phyloP scores from a whole-genome alignment of 1,284 basidiomycete species.

The Malassezia furfur region DNA sequence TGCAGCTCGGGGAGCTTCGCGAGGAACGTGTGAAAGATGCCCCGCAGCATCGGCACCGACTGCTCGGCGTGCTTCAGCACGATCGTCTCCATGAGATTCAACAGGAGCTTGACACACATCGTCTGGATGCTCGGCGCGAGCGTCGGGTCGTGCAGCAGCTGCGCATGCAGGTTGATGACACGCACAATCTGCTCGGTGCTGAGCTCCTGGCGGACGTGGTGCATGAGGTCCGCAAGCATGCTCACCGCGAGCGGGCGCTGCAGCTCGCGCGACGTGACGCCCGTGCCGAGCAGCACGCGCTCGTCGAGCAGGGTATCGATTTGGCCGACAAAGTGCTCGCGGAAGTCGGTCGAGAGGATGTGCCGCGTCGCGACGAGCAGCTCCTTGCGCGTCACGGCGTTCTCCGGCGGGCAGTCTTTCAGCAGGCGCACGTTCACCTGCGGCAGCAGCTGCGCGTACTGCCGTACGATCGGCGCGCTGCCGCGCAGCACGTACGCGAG shows the following conservation, averaged over 20 bases:
- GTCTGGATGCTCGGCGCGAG: conserved; percentile 74
- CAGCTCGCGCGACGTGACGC: conserved; percentile 68
- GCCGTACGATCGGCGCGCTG: conserved; percentile 60
- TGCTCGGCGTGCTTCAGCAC: conserved; percentile 51
- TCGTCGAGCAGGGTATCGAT: conserved; percentile 88
- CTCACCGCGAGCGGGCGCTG: conserved; percentile 70
- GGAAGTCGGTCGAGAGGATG: conserved; percentile 70
- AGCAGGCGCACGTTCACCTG: conserved; percentile 73
- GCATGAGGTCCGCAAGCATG: conserved; percentile 84
- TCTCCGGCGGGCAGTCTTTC: conserved; percentile 84
- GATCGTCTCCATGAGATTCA: conserved; percentile 77
- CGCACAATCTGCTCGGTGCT: conserved; percentile 67
- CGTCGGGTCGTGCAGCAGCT: conserved; percentile 79
- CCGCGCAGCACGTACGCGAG: conserved; percentile 80
- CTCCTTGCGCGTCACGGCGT: conserved; percentile 67
- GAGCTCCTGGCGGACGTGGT: conserved; percentile 79
- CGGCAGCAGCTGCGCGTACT: conserved; percentile 73
- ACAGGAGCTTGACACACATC: conserved; percentile 85
- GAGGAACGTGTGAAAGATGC: conserved; percentile 74
- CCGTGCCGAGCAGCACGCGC: conserved; percentile 76
- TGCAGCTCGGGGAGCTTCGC: conserved; percentile 76
- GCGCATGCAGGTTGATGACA: conserved; percentile 75
- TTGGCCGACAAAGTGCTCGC: conserved; percentile 69
- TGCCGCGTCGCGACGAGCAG: conserved; percentile 87
- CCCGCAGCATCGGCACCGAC: conserved; percentile 60